Evolutionary conservation across 495 filamentous ascomycete species (phyloP), one percentile per base, ranked within the genome.

Genomic region (Lineolata rhizophorae): DNA sequence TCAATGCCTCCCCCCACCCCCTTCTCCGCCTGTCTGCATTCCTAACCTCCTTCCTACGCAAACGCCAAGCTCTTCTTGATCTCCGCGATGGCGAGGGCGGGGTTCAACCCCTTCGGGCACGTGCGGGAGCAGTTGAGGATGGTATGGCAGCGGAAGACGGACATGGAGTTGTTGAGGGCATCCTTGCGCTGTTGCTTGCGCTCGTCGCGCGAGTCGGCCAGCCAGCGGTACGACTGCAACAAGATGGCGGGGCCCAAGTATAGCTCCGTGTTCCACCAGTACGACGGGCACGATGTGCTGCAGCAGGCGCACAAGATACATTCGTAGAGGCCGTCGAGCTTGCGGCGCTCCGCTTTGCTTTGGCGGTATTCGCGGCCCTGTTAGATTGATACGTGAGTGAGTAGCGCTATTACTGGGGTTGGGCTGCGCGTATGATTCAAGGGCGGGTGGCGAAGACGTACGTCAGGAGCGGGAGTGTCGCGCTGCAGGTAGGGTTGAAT

Each of bases 301-400:
- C 87, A 97, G 72, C 87, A 97, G 42, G 85, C 85, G 70, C 87
- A 97, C 31, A 97, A 77, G 54, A 97, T 97, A 63, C 87, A 97
- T 59, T 97, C 87, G 62, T 97, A 97, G 29, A 97, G 68, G 36
- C 87, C 87, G 55, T 97, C 87, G 36, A 97, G 73, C 68, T 94
- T 97, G 60, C 71, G 77, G 45, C 85, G 82, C 35, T 95, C 81
- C 36, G 65, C 78, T 52, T 76, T 77, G 44, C 63, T 75, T 61
- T 95, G 87, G 34, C 77, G 72, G 65, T 74, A 70, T 57, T 97
- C 87, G 43, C 72, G 78, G 40, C 84, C 80, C 75, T 82, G 40
- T 30, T 20, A 35, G 32, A 41, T 32, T 30, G 24, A 39, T 33
- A 31, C 29, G 30, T 18, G 24, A 21, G 9, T 13, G 42, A n/a